Conservation (phyloP, 768 basidiomycete genomes). For the Gyrodon lividus region DNA sequence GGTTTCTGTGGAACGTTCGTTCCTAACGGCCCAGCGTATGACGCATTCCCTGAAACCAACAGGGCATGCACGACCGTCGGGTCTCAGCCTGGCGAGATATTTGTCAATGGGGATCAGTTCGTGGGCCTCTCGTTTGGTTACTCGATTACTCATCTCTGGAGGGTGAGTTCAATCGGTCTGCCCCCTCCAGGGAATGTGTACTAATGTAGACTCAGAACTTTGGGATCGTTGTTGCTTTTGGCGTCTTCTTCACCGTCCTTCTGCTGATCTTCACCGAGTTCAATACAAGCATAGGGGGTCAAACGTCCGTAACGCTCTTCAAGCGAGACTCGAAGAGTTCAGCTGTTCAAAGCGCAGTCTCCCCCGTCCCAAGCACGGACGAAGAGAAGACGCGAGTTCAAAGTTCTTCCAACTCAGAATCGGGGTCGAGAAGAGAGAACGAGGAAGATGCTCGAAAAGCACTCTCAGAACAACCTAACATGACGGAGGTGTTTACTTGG, state of each 20-base stretch:
- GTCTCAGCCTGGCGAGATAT: slow-evolving; percentile 54
- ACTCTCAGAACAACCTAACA: slow-evolving; percentile 33
- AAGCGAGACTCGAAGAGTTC: slow-evolving; percentile 50
- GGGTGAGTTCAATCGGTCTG: slow-evolving; percentile 29
- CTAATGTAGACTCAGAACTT: slow-evolving; percentile 45
- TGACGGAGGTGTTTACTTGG: slow-evolving; percentile 78
- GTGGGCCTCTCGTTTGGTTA: slow-evolving; percentile 43
- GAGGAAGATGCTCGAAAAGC: slow-evolving; percentile 28
- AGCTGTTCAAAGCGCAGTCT: background rate
- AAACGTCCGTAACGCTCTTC: slow-evolving; percentile 55
- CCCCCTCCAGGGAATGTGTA: background rate
- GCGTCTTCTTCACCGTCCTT: slow-evolving; percentile 50
- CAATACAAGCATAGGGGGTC: slow-evolving; percentile 38
- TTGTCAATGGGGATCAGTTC: slow-evolving; percentile 62
- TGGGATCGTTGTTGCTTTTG: slow-evolving; percentile 70
- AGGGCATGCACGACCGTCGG: slow-evolving; percentile 80
- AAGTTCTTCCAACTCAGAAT: slow-evolving; percentile 3
- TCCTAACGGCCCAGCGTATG: slow-evolving; percentile 63
- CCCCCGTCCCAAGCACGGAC: slow-evolving; percentile 22
- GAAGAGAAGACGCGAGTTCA: slow-evolving; percentile 28
- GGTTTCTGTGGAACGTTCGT: slow-evolving; percentile 60
- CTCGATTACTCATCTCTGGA: slow-evolving; percentile 48
- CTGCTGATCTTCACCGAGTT: slow-evolving; percentile 62
- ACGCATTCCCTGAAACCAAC: slow-evolving; percentile 51
- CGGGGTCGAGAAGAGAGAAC: slow-evolving; percentile 6